Base-by-base conservation (phyloP, 2,329 filamentous ascomycete species). In the Sporothrix inflata region DNA sequence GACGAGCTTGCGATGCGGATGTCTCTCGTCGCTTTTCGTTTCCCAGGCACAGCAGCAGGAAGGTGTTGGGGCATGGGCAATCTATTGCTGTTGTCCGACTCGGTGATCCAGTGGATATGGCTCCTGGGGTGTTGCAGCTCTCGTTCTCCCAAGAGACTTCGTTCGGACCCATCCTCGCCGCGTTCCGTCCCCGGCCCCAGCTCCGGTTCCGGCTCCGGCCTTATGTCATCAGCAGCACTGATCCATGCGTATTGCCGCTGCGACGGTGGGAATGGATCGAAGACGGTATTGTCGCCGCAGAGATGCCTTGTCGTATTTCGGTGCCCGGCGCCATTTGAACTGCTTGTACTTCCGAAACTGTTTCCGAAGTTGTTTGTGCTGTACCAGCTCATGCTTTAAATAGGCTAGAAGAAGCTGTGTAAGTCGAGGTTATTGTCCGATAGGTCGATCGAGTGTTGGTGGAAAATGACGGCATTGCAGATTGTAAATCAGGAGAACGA, bases 321-420 rank as follows among this genome's bases (percentile, higher is more conserved):
- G 11, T 40, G 8, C 19, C 21, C 21, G 21, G 12, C 21, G 9
- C 60, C 60, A 9, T n/a, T 34, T 16, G 4, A 21, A 34, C 19
- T 24, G 16, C 40, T 65, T 21, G 12, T 65, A 24, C 38, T 66
- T 69, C 67, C 51, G 27, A 45, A 57, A 55, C 30, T 4, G 21
- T 21, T 24, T 11, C n/a, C 12, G 9, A 27, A 21, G 12, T 27
- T 42, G 21, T 16, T 45, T 27, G 38, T 21, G 38, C 3, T 12
- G 60, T 45, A 27, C 60, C 60, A 27, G 38, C 60, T 65, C 60
- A 65, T 65, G 38, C 60, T 65, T 11, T 42, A 14, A 57, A 7
- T 7, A 8, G 21, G 16, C 3, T 34, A 24, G 1, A 34, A 14
- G 38, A 45, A n/a, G 38, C 11, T 14, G 60, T 63, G n/a, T 45